Evolutionary conservation across 257 asterid species (phyloP).

Genomic region (Paulownia fortunei): DNA sequence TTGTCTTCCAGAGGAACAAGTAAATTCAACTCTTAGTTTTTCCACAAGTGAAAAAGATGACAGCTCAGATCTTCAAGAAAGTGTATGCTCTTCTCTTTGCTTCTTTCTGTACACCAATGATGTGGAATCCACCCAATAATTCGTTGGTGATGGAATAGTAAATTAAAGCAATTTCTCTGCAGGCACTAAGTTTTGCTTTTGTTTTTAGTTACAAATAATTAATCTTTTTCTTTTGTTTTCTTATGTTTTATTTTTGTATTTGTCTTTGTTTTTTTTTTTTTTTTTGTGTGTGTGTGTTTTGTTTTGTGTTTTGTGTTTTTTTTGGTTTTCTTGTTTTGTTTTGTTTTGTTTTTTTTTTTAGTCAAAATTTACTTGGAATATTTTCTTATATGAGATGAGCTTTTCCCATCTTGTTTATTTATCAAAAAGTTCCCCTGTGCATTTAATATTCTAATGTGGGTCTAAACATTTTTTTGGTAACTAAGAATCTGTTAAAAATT

Average conservation of each 20-base stretch:
- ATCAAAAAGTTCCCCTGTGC: neutral
- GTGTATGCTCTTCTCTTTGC: conserved; percentile 49
- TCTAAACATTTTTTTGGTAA: conserved; percentile 3
- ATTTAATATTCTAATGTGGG: conserved; percentile 4
- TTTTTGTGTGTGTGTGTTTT: no score
- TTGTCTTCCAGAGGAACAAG: conserved; percentile 60
- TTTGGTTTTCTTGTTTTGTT: no score
- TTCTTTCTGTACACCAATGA: conserved; percentile 19
- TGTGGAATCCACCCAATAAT: conserved; percentile 4
- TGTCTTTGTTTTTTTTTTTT: no score
- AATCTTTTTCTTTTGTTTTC: neutral
- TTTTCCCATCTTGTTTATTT: neutral
- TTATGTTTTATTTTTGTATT: no score
- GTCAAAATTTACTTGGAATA: conserved; percentile 7
- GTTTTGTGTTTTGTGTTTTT: no score
- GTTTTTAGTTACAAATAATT: neutral
- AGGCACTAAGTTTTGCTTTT: conserved; percentile 10
- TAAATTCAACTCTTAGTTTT: conserved; percentile 50
- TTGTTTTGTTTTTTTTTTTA: conserved; percentile 6
- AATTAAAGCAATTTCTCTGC: neutral
- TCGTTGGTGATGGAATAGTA: conserved; percentile 19
- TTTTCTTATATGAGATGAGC: neutral
- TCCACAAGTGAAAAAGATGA: conserved; percentile 65
- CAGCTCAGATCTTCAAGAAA: conserved; percentile 62
- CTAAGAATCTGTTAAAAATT: conserved; percentile 4